phyloP scores from a whole-genome alignment of 495 filamentous ascomycete species.

The Aspergillus heteromorphus region DNA sequence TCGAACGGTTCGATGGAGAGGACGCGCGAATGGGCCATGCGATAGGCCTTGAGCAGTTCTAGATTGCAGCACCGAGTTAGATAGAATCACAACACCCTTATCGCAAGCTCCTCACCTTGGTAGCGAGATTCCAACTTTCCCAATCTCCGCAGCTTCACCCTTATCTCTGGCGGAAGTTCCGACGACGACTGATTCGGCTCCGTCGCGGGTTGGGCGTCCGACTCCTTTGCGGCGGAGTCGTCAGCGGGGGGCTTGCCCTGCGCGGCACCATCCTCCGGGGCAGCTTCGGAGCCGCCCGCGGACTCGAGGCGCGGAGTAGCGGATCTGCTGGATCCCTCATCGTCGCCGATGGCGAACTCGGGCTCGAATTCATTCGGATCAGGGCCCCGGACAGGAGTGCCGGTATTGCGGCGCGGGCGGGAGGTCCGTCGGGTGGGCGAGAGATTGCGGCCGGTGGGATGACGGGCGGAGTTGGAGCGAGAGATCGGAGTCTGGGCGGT shows the following conservation, averaged over 20 bases:
- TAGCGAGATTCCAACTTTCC: slow-evolving; percentile 86
- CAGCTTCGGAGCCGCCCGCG: slow-evolving; percentile 20
- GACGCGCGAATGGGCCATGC: slow-evolving; percentile 79
- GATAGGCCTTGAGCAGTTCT: slow-evolving; percentile 90
- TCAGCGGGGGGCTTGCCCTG: slow-evolving; percentile 20
- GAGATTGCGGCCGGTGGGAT: slow-evolving; percentile 43
- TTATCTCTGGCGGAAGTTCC: slow-evolving; percentile 73
- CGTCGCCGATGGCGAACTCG: slow-evolving; percentile 77
- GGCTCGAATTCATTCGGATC: slow-evolving; percentile 82
- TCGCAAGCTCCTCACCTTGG: slow-evolving; percentile 54
- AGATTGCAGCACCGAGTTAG: background rate
- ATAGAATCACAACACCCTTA: background rate
- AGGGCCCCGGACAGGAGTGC: slow-evolving; percentile 50
- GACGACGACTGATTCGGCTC: slow-evolving; percentile 24
- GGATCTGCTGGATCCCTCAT: slow-evolving; percentile 54
- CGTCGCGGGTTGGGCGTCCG: slow-evolving; percentile 8
- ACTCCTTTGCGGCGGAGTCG: slow-evolving; percentile 21
- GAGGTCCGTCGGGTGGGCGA: slow-evolving; percentile 50
- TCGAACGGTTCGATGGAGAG: slow-evolving; percentile 89
- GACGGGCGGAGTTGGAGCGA: slow-evolving; percentile 45
- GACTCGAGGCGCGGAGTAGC: slow-evolving; percentile 46
- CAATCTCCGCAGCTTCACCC: slow-evolving; percentile 61
- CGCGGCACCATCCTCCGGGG: slow-evolving; percentile 24
- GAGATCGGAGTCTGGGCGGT: slow-evolving; percentile 45
- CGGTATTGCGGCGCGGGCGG: slow-evolving; percentile 47